Evolutionary conservation across 768 basidiomycete genomes (phyloP).

Genomic region (Russula compacta): DNA sequence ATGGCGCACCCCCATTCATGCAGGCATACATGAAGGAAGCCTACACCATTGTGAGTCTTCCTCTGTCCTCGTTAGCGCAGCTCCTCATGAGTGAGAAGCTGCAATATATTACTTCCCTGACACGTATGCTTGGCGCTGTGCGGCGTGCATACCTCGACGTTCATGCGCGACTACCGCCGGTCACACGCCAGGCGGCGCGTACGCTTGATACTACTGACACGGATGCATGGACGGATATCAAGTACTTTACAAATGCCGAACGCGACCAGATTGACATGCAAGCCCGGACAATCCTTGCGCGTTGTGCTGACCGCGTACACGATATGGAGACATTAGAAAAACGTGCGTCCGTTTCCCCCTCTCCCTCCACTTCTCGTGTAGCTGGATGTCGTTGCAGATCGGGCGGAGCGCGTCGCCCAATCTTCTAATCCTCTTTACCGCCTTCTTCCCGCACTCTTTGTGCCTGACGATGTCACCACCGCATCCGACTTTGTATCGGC

Average conservation of each 20-base stretch:
- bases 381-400: conserved; percentile 36
- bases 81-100: conserved; percentile 36
- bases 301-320: conserved; percentile 80
- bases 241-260: conserved; percentile 78
- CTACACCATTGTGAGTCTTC: conserved; percentile 51
- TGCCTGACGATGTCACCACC: conserved; percentile 42
- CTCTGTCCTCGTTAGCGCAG: conserved; percentile 5
- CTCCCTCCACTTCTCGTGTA: conserved; percentile 12
- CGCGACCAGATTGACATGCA: conserved; percentile 94
- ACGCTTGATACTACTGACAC: conserved; percentile 44
- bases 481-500: conserved; percentile 73
- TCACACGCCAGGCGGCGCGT: conserved; percentile 42
- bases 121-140: conserved; percentile 63
- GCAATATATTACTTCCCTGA: conserved; percentile 61
- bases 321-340: conserved; percentile 85
- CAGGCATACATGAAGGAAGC: conserved; percentile 71
- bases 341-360: conserved; percentile 43
- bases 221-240: conserved; percentile 53
- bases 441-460: conserved; percentile 62
- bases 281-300: conserved; percentile 73
- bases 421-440: conserved; percentile 57
- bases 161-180: conserved; percentile 46
- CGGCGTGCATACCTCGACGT: conserved; percentile 84
- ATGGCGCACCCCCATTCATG: conserved; percentile 30
- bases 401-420: conserved; percentile 55